phyloP scores from a whole-genome alignment of 116 monocot species.

The Posidonia oceanica region DNA sequence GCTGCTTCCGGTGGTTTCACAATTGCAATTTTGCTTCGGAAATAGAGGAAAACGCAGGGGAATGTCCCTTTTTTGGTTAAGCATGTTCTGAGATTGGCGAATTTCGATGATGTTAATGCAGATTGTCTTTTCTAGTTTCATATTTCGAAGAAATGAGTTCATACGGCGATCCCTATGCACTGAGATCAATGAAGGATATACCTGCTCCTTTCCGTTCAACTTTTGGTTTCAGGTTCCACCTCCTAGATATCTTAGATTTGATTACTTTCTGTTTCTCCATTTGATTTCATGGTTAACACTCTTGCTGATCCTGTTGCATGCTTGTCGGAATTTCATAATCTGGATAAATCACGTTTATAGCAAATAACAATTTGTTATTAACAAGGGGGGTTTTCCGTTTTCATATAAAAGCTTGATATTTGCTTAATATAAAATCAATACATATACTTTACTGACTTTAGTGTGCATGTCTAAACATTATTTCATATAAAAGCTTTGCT shows the following conservation, averaged over 20 bases:
- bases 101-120: background rate
- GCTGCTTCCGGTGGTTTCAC: too few relatives aligned
- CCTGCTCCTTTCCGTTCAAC: slow-evolving; percentile 57
- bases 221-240: slow-evolving; percentile 74
- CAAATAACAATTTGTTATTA: too few relatives aligned
- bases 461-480: too few relatives aligned
- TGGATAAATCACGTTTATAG: too few relatives aligned
- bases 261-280: background rate
- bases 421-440: too few relatives aligned
- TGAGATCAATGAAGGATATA: slow-evolving; percentile 67
- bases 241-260: background rate
- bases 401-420: background rate
- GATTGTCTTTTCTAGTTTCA: background rate
- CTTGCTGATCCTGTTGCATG: background rate
- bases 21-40: too few relatives aligned
- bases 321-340: too few relatives aligned
- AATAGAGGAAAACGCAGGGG: too few relatives aligned
- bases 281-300: background rate
- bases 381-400: background rate
- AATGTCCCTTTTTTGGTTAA: too few relatives aligned
- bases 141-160: slow-evolving; percentile 7
- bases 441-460: too few relatives aligned
- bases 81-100: too few relatives aligned
- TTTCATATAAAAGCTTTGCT: too few relatives aligned
- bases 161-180: slow-evolving; percentile 43